These are phyloP conservation scores for Eucommia ulmoides DNA, from an alignment of 257 asterid genomes.

Conservation along the genomic window DNA sequence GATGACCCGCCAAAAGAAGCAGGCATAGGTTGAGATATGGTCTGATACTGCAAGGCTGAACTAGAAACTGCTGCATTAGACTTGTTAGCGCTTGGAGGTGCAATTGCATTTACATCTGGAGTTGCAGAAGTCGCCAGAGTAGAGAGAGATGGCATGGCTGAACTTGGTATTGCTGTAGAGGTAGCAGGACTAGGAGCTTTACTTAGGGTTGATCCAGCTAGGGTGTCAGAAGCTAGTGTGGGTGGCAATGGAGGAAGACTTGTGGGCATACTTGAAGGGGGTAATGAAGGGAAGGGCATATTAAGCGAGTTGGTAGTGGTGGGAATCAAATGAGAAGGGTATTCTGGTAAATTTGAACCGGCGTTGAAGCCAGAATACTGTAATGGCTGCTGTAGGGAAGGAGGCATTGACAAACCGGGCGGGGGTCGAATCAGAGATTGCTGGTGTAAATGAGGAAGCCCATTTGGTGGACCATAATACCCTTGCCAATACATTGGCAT, in stretches of 20 bases:
- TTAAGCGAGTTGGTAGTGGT: slow-evolving; percentile 26
- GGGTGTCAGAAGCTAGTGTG: slow-evolving; percentile 33
- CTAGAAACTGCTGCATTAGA: slow-evolving; percentile 26
- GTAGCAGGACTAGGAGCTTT: slow-evolving; percentile 37
- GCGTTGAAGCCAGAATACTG: slow-evolving; percentile 36
- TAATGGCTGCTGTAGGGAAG: slow-evolving; percentile 43
- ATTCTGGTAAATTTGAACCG: slow-evolving; percentile 45
- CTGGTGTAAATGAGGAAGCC: slow-evolving; percentile 64
- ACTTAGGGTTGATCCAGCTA: slow-evolving; percentile 25
- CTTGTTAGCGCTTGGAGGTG: slow-evolving; percentile 30
- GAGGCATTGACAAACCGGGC: slow-evolving; percentile 58
- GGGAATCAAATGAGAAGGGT: slow-evolving; percentile 34
- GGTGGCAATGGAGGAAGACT: slow-evolving; percentile 41
- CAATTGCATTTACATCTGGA: slow-evolving; percentile 28
- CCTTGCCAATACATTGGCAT: slow-evolving; percentile 99
- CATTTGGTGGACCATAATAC: slow-evolving; percentile 74
- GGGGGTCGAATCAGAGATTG: slow-evolving; percentile 84
- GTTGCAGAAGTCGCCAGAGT: slow-evolving; percentile 28
- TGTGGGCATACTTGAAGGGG: slow-evolving; percentile 39
- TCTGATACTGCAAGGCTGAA: slow-evolving; percentile 28
- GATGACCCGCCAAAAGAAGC: slow-evolving; percentile 33
- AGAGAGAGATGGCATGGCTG: slow-evolving; percentile 33
- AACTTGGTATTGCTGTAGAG: slow-evolving; percentile 23
- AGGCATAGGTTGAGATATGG: slow-evolving; percentile 27
- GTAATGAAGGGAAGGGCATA: slow-evolving; percentile 33